phyloP scores from a whole-genome alignment of 352 stramenopile genomes.

The Elongisporangium prolatum region DNA sequence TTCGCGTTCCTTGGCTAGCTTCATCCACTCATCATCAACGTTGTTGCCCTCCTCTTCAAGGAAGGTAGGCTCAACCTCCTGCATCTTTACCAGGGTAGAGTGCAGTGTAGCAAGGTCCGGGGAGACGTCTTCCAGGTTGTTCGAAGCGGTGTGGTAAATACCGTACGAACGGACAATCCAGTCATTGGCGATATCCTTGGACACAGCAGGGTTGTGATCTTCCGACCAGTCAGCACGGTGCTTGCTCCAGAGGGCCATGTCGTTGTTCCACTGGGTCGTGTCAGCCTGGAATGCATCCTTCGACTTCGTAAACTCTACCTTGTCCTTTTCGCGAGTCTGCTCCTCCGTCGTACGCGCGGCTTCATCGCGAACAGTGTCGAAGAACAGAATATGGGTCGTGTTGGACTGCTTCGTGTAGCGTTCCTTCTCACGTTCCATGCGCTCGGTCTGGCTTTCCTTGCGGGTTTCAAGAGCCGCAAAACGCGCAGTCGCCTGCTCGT shows the following conservation, averaged over 20 bases:
- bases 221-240: conserved; percentile 85
- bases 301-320: conserved; percentile 87
- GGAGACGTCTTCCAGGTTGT: conserved; percentile 43
- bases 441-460: conserved; percentile 75
- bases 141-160: conserved; percentile 59
- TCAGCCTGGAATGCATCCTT: conserved; percentile 87
- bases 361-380: conserved; percentile 74
- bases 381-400: conserved; percentile 81
- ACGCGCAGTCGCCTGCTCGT: conserved; percentile 60
- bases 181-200: conserved; percentile 85
- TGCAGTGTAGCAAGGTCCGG: conserved; percentile 73
- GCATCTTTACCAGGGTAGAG: conserved; percentile 74
- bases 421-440: conserved; percentile 81
- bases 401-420: conserved; percentile 67
- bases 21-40: conserved; percentile 87
- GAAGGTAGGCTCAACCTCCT: conserved; percentile 73
- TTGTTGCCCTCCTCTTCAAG: conserved; percentile 80
- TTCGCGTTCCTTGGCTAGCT: conserved; percentile 85
- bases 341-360: conserved; percentile 70
- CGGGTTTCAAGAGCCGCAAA: conserved; percentile 79
- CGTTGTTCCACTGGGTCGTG: conserved; percentile 85
- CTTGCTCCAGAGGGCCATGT: conserved; percentile 86
- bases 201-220: conserved; percentile 83
- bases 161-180: conserved; percentile 86
- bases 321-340: conserved; percentile 79